Conservation (phyloP, 2,329 filamentous ascomycete genomes). For the Zalaria obscura region DNA sequence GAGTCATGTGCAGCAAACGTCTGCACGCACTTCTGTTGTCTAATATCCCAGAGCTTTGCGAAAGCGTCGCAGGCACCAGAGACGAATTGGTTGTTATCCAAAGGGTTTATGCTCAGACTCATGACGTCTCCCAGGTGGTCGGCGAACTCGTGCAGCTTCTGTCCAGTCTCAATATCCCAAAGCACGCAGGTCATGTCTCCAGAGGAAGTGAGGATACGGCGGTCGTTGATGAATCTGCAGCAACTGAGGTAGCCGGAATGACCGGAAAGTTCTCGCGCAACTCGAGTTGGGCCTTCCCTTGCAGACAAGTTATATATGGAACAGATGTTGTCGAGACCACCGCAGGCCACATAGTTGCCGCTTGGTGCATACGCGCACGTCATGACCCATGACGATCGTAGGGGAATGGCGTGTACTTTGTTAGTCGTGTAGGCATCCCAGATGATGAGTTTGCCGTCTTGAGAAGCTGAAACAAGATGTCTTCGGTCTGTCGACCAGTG, state of each 20-base stretch:
- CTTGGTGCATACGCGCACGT: constrained; percentile 97
- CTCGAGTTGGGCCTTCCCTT: constrained; percentile 89
- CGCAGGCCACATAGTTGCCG: constrained; percentile 96
- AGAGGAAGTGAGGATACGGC: constrained; percentile 92
- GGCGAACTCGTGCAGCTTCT: constrained; percentile 94
- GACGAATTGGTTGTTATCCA: constrained; percentile 97
- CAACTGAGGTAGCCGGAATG: constrained; percentile 96
- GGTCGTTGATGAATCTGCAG: constrained; percentile 98
- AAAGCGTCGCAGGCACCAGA: constrained; percentile 99
- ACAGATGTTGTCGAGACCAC: constrained; percentile 98
- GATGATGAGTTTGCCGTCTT: constrained; percentile 98
- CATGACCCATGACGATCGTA: constrained; percentile 99
- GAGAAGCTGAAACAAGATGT: constrained; percentile 92
- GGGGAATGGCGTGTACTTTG: constrained; percentile 96
- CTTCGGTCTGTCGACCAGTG: constrained; percentile 98
- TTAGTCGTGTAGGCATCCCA: constrained; percentile 99
- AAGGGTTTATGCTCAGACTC: constrained; percentile 99
- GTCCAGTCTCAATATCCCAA: constrained; percentile 97
- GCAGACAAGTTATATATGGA: constrained; percentile 99
- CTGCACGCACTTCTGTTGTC: constrained; percentile 94
- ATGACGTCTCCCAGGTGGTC: constrained; percentile 98
- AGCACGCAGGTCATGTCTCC: constrained; percentile 99
- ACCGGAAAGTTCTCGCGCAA: constrained; percentile 87
- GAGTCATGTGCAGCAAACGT: constrained; percentile 98
- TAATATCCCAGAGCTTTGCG: constrained; percentile 97